Conservation (phyloP, 495 filamentous ascomycete genomes). For the Filosporella fistucella region DNA sequence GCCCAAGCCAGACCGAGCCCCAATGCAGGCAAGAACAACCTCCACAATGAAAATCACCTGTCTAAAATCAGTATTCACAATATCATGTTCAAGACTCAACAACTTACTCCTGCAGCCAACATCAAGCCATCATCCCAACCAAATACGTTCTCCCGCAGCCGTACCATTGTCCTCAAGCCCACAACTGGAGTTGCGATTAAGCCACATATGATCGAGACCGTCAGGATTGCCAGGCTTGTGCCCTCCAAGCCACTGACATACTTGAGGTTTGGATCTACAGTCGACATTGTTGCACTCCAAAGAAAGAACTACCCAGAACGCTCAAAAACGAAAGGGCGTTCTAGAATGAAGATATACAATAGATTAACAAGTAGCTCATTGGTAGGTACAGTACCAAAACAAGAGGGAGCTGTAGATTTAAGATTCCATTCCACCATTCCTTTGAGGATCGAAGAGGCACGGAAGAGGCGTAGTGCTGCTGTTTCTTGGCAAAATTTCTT, state of each 20-base stretch:
- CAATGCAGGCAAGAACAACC: neutral
- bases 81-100: too few species aligned
- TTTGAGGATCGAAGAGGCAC: too few species aligned
- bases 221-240: neutral
- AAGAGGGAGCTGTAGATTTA: too few species aligned
- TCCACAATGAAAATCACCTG: neutral
- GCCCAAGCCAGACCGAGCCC: neutral
- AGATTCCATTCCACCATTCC: too few species aligned
- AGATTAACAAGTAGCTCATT: too few species aligned
- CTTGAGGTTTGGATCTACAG: neutral
- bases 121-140: slow-evolving; percentile 1
- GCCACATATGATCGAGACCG: neutral
- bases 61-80: neutral
- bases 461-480: too few species aligned
- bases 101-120: neutral
- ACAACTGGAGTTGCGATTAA: neutral
- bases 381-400: too few species aligned
- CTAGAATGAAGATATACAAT: too few species aligned
- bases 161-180: neutral
- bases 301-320: too few species aligned
- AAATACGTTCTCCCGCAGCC: neutral
- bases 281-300: too few species aligned
- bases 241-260: neutral
- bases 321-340: too few species aligned
- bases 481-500: too few species aligned